Evolutionary conservation across 2,329 filamentous ascomycete species (phyloP).

Genomic region (Pseudocercospora fijiensis): DNA sequence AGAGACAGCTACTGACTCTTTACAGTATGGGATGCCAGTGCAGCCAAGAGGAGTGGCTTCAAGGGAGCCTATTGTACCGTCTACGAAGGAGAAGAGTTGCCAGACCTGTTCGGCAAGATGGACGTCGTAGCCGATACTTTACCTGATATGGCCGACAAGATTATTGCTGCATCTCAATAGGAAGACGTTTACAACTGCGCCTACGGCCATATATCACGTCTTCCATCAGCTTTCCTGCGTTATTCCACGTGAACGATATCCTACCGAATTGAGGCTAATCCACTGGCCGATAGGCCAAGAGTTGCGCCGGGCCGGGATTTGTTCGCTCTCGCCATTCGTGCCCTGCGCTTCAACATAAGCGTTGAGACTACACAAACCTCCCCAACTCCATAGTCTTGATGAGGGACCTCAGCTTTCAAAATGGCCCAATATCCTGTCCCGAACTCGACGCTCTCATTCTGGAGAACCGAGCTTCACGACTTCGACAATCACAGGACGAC

Average conservation of each 20-base stretch:
- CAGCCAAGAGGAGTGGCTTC: slow-evolving; percentile 53
- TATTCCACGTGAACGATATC: neutral
- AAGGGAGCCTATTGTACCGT: slow-evolving; percentile 55
- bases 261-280: neutral
- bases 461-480: slow-evolving; percentile 43
- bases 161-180: slow-evolving; percentile 29
- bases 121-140: slow-evolving; percentile 13
- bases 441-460: slow-evolving; percentile 42
- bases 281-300: neutral
- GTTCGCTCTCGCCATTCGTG: neutral
- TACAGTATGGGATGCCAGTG: slow-evolving; percentile 41
- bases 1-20: neutral
- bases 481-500: slow-evolving; percentile 64
- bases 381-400: neutral
- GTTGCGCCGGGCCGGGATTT: neutral
- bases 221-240: neutral
- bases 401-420: neutral
- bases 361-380: neutral
- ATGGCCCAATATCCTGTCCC: slow-evolving; percentile 24
- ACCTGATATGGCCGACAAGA: slow-evolving; percentile 50
- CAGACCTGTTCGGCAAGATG: slow-evolving; percentile 46
- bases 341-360: neutral
- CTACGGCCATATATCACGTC: neutral
- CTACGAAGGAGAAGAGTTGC: slow-evolving; percentile 52
- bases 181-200: neutral